Evolutionary conservation across 169 alveolate species (phyloP).

Genomic region (Cryptosporidium meleagridis): DNA sequence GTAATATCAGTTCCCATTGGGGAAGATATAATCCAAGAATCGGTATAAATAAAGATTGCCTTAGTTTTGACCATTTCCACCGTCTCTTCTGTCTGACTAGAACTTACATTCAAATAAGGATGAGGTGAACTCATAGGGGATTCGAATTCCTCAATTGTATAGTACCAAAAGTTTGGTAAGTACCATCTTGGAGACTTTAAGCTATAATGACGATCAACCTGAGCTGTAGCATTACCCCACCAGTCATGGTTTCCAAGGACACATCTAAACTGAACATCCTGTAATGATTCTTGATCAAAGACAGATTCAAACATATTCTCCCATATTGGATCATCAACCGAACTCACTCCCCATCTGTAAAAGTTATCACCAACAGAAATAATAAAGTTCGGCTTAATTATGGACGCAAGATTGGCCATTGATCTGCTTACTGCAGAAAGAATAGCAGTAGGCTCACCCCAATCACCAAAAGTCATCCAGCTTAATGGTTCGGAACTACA

Average conservation of each 20-base stretch:
- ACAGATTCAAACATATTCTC: conserved; percentile 62
- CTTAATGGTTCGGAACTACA: conserved; percentile 18
- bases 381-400: conserved; percentile 17
- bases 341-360: conserved; percentile 73
- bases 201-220: conserved; percentile 65
- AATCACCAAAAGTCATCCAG: conserved; percentile 72
- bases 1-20: conserved; percentile 86
- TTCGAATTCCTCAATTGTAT: conserved; percentile 67
- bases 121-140: conserved; percentile 73
- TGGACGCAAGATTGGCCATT: conserved; percentile 58
- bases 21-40: conserved; percentile 89
- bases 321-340: conserved; percentile 72
- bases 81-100: background rate
- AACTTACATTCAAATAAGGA: conserved; percentile 74
- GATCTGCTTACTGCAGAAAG: conserved; percentile 61
- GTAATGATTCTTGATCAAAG: conserved; percentile 45
- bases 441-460: conserved; percentile 75
- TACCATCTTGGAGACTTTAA: conserved; percentile 87
- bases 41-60: conserved; percentile 84
- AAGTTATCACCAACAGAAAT: conserved; percentile 71
- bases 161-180: conserved; percentile 93
- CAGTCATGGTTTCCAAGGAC: conserved; percentile 74
- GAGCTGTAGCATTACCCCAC: conserved; percentile 76
- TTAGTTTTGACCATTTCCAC: conserved; percentile 19
- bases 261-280: conserved; percentile 54